phyloP scores from a whole-genome alignment of 768 basidiomycete genomes.

The Russula sp. region DNA sequence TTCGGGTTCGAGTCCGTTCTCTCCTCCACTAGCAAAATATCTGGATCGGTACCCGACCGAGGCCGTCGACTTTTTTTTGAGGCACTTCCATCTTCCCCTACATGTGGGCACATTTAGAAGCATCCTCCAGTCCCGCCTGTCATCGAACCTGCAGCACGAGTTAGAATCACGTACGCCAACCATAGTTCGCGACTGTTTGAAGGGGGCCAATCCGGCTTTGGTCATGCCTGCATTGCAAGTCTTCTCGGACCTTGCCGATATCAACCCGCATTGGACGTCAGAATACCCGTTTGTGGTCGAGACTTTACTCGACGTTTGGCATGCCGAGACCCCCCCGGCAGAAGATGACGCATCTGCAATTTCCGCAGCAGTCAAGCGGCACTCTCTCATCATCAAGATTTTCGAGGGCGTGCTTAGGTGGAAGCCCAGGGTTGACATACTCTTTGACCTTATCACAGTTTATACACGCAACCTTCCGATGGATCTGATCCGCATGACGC shows the following conservation, averaged over 20 bases:
- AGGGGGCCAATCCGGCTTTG: constrained; percentile 41
- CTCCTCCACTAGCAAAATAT: constrained; percentile 84
- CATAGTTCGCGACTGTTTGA: constrained; percentile 47
- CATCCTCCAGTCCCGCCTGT: constrained; percentile 71
- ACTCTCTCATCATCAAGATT: constrained; percentile 62
- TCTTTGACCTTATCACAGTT: constrained; percentile 80
- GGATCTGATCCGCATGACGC: constrained; percentile 69
- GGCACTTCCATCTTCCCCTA: constrained; percentile 66
- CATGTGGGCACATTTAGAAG: constrained; percentile 80
- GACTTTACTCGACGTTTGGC: constrained; percentile 69
- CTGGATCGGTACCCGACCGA: constrained; percentile 85
- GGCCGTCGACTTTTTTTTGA: constrained; percentile 78
- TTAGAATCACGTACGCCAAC: constrained; percentile 50
- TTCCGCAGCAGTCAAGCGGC: constrained; percentile 49
- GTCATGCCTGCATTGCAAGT: constrained; percentile 68
- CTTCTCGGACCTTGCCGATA: constrained; percentile 63
- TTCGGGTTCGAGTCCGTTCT: constrained; percentile 85
- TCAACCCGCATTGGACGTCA: constrained; percentile 64
- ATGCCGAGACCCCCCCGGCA: constrained; percentile 34
- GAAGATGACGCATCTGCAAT: constrained; percentile 34
- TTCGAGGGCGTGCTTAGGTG: constrained; percentile 67
- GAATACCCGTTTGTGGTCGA: constrained; percentile 63
- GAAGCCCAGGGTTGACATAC: constrained; percentile 73
- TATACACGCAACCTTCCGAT: constrained; percentile 76
- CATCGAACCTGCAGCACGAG: constrained; percentile 67